phyloP scores from a whole-genome alignment of 805 yeast genomes.

The Candida caryicola region DNA sequence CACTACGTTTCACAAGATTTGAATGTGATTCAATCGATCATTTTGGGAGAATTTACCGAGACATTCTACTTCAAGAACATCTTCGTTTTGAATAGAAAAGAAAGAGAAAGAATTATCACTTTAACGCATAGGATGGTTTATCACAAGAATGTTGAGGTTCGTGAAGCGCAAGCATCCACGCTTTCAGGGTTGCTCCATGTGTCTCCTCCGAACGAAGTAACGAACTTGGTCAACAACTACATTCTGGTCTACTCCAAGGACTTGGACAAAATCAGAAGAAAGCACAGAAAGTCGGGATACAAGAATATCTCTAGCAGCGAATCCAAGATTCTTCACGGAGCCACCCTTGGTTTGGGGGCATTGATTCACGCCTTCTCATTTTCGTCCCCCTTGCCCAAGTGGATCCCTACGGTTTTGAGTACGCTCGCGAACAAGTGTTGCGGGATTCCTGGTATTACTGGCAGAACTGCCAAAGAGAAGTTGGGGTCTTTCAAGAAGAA shows the following conservation, averaged over 20 bases:
- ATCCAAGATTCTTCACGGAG: constrained; percentile 65
- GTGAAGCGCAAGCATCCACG: constrained; percentile 69
- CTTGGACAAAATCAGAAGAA: constrained; percentile 41
- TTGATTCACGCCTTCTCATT: constrained; percentile 88
- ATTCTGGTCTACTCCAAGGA: constrained; percentile 28
- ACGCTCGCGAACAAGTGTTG: constrained; percentile 68
- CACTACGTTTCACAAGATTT: constrained; percentile 29
- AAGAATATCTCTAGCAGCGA: constrained; percentile 38
- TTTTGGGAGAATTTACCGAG: constrained; percentile 68
- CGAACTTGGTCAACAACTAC: constrained; percentile 38
- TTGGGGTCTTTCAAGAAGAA: constrained; percentile 85
- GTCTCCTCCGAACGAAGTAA: constrained; percentile 47
- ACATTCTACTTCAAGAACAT: constrained; percentile 68
- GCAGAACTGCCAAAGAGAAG: constrained; percentile 77
- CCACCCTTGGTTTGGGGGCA: constrained; percentile 86
- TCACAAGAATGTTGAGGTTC: constrained; percentile 67
- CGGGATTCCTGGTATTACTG: constrained; percentile 72
- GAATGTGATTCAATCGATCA: constrained; percentile 50
- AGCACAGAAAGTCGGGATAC: constrained; percentile 38
- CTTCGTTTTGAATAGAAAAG: constrained; percentile 47
- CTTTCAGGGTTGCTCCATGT: constrained; percentile 79
- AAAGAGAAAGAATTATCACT: constrained; percentile 49
- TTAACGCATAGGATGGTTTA: constrained; percentile 53
- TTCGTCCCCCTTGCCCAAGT: constrained; percentile 82
- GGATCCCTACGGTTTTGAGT: constrained; percentile 78